Percentiles rank a stretch among this genome's conserved stretches.
Evolutionary conservation across 495 filamentous ascomycete species (phyloP).

Genomic region (Penicillium riverlandense): DNA sequence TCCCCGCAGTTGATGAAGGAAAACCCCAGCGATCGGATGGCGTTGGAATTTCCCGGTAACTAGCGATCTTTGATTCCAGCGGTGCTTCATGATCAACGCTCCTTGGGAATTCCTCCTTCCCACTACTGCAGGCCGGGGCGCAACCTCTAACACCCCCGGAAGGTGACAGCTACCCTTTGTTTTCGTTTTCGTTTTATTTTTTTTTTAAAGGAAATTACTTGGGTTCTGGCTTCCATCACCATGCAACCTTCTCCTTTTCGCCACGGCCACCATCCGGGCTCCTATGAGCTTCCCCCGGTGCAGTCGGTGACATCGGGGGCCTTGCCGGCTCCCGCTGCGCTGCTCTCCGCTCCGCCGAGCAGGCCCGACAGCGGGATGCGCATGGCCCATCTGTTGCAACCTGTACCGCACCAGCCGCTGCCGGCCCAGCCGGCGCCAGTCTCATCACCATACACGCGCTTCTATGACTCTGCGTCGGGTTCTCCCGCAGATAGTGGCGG

Average conservation of each 20-base stretch:
- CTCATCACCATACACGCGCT: constrained; percentile 27
- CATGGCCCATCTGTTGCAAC: constrained; percentile 40
- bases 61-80: too few species aligned
- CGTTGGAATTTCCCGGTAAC: too few species aligned
- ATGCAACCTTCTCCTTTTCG: constrained; percentile 22
- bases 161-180: background rate
- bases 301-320: constrained; percentile 34
- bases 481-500: constrained; percentile 32
- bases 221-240: background rate
- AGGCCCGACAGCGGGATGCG: constrained; percentile 36
- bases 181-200: background rate
- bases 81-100: too few species aligned
- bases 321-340: constrained; percentile 23
- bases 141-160: background rate
- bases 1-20: background rate
- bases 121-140: too few species aligned
- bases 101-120: too few species aligned
- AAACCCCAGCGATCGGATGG: too few species aligned
- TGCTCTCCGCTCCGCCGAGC: constrained; percentile 39
- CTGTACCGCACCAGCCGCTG: constrained; percentile 22
- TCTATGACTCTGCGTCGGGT: constrained; percentile 37
- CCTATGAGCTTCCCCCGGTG: constrained; percentile 34
- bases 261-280: constrained; percentile 11
- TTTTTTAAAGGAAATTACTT: background rate
- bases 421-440: constrained; percentile 14